Evolutionary conservation across 495 filamentous ascomycete genomes (phyloP).

Genomic region (Umbilicaria muhlenbergii): DNA sequence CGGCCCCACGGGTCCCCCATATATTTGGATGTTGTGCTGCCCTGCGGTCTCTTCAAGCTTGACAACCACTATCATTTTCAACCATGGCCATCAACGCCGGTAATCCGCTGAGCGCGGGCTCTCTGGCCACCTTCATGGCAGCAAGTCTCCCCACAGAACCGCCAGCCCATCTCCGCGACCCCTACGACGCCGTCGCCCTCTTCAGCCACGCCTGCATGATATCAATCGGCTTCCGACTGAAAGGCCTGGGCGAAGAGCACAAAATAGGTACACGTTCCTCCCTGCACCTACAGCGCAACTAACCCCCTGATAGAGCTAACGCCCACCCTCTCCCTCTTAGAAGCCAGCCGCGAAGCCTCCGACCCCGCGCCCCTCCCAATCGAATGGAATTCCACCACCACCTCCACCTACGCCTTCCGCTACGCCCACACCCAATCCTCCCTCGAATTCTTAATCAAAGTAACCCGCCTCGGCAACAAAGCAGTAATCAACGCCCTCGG

Average conservation of each 20-base stretch:
- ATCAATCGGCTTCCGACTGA: conserved; percentile 63
- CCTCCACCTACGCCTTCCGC: conserved; percentile 57
- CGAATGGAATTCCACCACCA: conserved; percentile 59
- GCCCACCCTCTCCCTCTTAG: conserved; percentile 19
- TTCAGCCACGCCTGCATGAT: conserved; percentile 73
- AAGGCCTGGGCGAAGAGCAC: conserved; percentile 72
- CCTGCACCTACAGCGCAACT: neutral
- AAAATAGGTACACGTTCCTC: conserved; percentile 34
- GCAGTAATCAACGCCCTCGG: conserved; percentile 68
- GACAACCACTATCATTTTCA: too few relatives aligned
- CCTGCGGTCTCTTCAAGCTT: too few relatives aligned
- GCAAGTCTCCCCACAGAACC: conserved; percentile 25
- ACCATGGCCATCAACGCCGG: conserved; percentile 11
- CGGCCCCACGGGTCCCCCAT: too few relatives aligned
- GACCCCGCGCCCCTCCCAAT: conserved; percentile 41
- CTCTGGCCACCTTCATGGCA: conserved; percentile 12
- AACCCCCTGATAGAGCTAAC: conserved; percentile 1
- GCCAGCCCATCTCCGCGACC: conserved; percentile 48
- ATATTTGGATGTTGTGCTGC: too few relatives aligned
- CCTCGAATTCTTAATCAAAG: conserved; percentile 67
- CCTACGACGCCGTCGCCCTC: conserved; percentile 75
- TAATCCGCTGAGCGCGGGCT: conserved; percentile 12
- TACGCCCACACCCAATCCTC: conserved; percentile 84
- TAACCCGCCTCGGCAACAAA: conserved; percentile 70
- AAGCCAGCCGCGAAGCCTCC: conserved; percentile 29